Conservation (phyloP, 768 basidiomycete genomes). For the Lyophyllum semitale region DNA sequence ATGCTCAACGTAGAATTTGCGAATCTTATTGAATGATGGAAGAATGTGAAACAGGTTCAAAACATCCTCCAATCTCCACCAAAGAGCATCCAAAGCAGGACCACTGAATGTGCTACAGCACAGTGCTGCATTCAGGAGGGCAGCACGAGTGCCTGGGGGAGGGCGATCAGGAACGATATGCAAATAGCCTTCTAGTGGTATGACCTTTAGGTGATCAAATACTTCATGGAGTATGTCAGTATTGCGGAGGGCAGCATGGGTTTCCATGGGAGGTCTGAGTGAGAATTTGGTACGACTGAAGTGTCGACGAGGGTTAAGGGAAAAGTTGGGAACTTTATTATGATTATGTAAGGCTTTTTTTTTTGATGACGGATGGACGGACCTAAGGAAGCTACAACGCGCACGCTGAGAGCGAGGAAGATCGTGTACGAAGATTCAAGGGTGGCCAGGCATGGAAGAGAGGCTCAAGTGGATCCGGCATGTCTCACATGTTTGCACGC, state of each 20-base stretch:
- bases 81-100: constrained; percentile 9
- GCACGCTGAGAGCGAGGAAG: not conserved
- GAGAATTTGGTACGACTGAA: too few relatives aligned
- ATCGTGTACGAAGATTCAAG: not conserved
- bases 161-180: too few relatives aligned
- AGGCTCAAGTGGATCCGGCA: not conserved
- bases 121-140: constrained; percentile 6
- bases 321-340: too few relatives aligned
- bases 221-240: constrained; percentile 7
- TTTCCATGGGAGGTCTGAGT: too few relatives aligned
- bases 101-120: constrained; percentile 3
- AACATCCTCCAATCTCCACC: constrained; percentile 8
- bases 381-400: too few relatives aligned
- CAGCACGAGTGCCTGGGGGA: not conserved
- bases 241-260: not conserved
- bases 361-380: too few relatives aligned
- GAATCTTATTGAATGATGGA: not conserved
- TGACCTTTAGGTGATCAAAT: constrained; percentile 1
- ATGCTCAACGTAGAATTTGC: constrained; percentile 1
- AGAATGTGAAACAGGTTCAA: constrained; percentile 2
- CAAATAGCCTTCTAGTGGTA: not conserved
- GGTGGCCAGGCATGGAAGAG: too few relatives aligned
- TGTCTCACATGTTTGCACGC: constrained; percentile 6
- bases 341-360: too few relatives aligned
- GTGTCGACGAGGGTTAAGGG: too few relatives aligned